Conservation (phyloP, 2,329 filamentous ascomycete species). For the Geosmithia putterillii region DNA sequence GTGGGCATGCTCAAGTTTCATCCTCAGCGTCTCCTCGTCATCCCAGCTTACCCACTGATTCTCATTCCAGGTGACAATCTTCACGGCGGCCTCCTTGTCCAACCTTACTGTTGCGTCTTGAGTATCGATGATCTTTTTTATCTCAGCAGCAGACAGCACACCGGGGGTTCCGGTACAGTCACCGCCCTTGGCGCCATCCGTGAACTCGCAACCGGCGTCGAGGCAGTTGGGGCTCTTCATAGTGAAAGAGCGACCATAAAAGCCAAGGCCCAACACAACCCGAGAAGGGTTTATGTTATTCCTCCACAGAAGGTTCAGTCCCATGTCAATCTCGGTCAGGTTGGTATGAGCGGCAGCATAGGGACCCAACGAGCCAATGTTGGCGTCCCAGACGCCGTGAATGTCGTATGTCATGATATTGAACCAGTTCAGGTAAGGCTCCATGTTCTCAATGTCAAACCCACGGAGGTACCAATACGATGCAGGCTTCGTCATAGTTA, state of each 20-base stretch:
- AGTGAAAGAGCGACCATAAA: conserved; percentile 22
- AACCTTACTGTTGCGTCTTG: not conserved
- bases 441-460: conserved; percentile 9
- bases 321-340: conserved; percentile 30
- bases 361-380: conserved; percentile 13
- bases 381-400: conserved; percentile 18
- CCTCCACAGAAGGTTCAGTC: conserved; percentile 31
- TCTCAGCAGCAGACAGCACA: conserved; percentile 5
- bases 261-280: conserved; percentile 27
- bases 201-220: conserved; percentile 8
- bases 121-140: conserved; percentile 7
- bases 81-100: conserved; percentile 2
- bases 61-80: conserved; percentile 3
- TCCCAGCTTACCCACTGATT: conserved; percentile 5
- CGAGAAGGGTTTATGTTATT: conserved; percentile 24
- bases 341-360: conserved; percentile 25
- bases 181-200: conserved; percentile 5
- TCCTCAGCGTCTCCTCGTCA: conserved; percentile 2
- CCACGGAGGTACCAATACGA: conserved; percentile 17
- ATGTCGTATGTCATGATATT: conserved; percentile 3
- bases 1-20: conserved; percentile 1
- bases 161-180: conserved; percentile 11
- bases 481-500: conserved; percentile 11
- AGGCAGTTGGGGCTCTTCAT: conserved; percentile 6
- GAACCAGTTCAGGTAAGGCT: conserved; percentile 3